phyloP scores from a whole-genome alignment of 2,329 filamentous ascomycete species.

The Ascochyta rabiei region DNA sequence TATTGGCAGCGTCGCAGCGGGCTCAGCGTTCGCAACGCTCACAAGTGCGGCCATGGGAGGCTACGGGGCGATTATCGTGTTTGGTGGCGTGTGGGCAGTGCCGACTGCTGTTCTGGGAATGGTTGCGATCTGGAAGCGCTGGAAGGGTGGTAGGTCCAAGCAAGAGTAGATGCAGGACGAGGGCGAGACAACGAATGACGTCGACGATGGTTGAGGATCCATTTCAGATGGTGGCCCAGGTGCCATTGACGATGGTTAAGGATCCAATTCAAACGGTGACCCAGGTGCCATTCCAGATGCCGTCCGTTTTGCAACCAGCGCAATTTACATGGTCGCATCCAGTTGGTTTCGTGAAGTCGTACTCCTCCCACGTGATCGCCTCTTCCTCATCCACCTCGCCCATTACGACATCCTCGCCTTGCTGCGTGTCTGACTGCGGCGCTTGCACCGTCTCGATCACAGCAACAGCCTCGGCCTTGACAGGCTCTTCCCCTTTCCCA shows the following conservation, averaged over 20 bases:
- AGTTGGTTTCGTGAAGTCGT: slow-evolving; percentile 59
- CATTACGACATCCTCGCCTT: slow-evolving; percentile 40
- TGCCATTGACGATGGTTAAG: too few relatives aligned
- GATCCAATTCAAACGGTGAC: slow-evolving; percentile 53
- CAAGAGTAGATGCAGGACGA: not conserved
- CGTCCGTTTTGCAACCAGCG: slow-evolving; percentile 30
- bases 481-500: slow-evolving; percentile 8
- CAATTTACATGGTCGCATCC: slow-evolving; percentile 50
- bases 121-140: not conserved
- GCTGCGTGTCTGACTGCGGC: slow-evolving; percentile 17
- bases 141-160: not conserved
- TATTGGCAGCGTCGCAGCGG: slow-evolving; percentile 27
- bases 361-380: slow-evolving; percentile 52
- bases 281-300: slow-evolving; percentile 29
- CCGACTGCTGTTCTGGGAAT: not conserved
- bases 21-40: slow-evolving; percentile 27
- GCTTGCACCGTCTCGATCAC: not conserved
- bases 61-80: slow-evolving; percentile 19
- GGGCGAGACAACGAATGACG: too few relatives aligned
- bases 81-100: not conserved
- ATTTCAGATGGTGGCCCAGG: slow-evolving; percentile 53
- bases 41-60: slow-evolving; percentile 38
- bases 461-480: slow-evolving; percentile 34
- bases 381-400: slow-evolving; percentile 29
- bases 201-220: too few relatives aligned